Evolutionary conservation across 345 rosid species (phyloP).

Genomic region (Clarkia xantiana): DNA sequence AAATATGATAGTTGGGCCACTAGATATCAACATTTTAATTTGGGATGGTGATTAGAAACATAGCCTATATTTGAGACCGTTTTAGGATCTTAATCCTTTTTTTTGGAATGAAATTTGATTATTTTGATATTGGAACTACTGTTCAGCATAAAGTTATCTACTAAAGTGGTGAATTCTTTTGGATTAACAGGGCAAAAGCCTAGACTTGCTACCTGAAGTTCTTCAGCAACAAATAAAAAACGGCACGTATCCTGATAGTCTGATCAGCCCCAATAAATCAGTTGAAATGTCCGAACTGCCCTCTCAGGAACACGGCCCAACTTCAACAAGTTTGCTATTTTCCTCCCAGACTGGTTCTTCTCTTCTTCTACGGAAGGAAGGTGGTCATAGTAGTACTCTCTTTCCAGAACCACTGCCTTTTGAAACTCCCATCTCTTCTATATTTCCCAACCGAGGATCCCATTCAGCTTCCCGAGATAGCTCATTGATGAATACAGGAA

Average conservation of each 20-base stretch:
- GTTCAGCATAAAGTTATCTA: neutral
- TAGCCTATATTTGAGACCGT: too few species aligned
- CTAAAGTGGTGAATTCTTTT: conserved; percentile 10
- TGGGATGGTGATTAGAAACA: too few species aligned
- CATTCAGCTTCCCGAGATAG: conserved; percentile 25
- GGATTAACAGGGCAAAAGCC: conserved; percentile 43
- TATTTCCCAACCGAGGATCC: conserved; percentile 9
- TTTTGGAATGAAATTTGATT: neutral
- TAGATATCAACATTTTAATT: too few species aligned
- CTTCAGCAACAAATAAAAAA: conserved; percentile 51
- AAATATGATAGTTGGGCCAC: too few species aligned
- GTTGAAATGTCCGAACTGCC: conserved; percentile 24
- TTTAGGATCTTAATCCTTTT: too few species aligned
- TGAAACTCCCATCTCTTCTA: conserved; percentile 26
- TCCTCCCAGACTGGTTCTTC: conserved; percentile 25
- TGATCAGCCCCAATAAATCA: conserved; percentile 22
- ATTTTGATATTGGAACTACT: neutral
- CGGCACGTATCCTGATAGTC: conserved; percentile 27
- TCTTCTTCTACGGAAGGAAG: conserved; percentile 17
- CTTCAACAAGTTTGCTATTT: conserved; percentile 19
- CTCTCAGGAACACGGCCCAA: conserved; percentile 19
- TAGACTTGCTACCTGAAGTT: conserved; percentile 53
- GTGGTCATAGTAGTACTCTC: neutral
- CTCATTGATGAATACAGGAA: conserved; percentile 26
- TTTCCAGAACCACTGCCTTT: conserved; percentile 18